Evolutionary conservation across 2,329 filamentous ascomycete species (phyloP), one percentile per base, ranked within the genome.

Genomic region (Fusarium sp.): DNA sequence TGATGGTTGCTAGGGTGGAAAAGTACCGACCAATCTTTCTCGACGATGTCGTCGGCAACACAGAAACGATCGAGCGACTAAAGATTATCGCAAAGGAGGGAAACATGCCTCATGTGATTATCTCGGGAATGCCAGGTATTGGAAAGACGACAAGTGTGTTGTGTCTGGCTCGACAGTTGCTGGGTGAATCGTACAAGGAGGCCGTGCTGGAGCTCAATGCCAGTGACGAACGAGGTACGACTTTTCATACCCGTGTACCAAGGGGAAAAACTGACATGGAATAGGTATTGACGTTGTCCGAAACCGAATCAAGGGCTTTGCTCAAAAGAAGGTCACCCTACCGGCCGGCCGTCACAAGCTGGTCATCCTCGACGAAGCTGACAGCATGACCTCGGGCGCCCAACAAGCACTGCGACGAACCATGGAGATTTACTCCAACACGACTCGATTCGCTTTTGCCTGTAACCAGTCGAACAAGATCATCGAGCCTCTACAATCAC

Each of bases 401-500:
- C 97, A 99, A 82, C 97, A 98, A 84, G 97, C 97, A 22, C 89
- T 99, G 39, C 91, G 97, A 76, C 89, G 97, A 72, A 99, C 97
- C 0, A 99, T 99, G 97, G 97, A 99, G 83, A 99, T 98, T 61
- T 98, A 98, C 86, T 97, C 95, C 48, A 93, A 95, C 73, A 99
- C 97, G 2, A 99, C 97, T 3, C 91, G 97, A 68, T 99, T 99
- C 81, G 97, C 97, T 0, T 99, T 99, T 80, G 97, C 97, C 3
- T 99, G 97, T 88, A 99, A 99, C 83, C 95, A 98, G 86, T 97
- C 94, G 72, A 99, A 98, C 87, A 99, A 98, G 85, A 98, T 99
- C 81, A 99, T 99, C 83, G 97, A 99, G 84, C 97, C 97, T n/a
- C 88, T 99, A 61, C 97, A 99, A 83, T 98, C 95, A 20, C 92